Conservation (phyloP, 768 basidiomycete genomes). For the Suillus cothurnatus region DNA sequence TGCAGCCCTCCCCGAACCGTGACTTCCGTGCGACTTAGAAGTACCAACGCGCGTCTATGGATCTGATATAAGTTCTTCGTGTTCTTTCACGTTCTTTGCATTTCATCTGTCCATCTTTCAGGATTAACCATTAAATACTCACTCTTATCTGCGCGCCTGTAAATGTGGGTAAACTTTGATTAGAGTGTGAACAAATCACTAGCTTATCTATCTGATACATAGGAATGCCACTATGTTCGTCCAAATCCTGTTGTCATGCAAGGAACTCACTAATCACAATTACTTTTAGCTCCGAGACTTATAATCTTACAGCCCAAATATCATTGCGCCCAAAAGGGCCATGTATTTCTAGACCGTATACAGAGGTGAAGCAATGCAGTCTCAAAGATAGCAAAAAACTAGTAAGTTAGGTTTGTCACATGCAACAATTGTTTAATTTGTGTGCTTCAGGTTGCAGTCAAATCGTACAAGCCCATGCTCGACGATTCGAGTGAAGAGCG, state of each 20-base stretch:
- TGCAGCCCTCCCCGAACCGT: not conserved
- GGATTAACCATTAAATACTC: not conserved
- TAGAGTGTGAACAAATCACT: not conserved
- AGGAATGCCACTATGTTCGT: slow-evolving; percentile 2
- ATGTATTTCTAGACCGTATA: not conserved
- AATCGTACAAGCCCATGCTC: not conserved
- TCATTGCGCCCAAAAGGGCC: not conserved
- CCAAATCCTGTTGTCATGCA: no score
- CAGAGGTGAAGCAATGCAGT: not conserved
- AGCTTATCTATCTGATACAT: not conserved
- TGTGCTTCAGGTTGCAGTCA: not conserved
- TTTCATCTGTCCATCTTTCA: not conserved
- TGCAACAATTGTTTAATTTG: not conserved
- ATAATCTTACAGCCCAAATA: not conserved
- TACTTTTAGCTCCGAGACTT: not conserved
- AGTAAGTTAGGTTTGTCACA: not conserved
- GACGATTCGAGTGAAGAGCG: not conserved
- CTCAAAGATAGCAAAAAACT: not conserved
- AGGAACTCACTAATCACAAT: not conserved
- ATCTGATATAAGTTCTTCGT: not conserved
- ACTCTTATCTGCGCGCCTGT: not conserved
- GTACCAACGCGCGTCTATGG: not conserved
- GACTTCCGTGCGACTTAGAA: not conserved
- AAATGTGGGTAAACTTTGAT: not conserved
- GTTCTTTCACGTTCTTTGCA: not conserved